Percentiles rank a stretch among this genome's conserved stretches.
Conservation (phyloP, 2,329 filamentous ascomycete genomes). For the Microascus cirrosus region DNA sequence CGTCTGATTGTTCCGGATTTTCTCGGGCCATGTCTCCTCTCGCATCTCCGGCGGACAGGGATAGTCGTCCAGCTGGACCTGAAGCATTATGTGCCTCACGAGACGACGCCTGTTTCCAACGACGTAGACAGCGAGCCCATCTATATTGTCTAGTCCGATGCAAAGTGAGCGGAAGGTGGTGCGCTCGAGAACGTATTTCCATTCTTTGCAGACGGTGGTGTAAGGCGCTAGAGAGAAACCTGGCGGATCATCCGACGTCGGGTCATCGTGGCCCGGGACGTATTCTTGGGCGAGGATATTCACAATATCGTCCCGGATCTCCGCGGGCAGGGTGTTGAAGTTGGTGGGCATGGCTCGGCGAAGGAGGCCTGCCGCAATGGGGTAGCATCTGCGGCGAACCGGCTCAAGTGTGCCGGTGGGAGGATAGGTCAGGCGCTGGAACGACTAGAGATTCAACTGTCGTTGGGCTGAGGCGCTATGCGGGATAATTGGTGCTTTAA, state of each 20-base stretch:
- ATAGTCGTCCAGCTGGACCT: slow-evolving; percentile 6
- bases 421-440: background rate
- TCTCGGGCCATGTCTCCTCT: slow-evolving; percentile 9
- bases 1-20: slow-evolving; percentile 6
- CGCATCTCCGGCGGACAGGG: slow-evolving; percentile 4
- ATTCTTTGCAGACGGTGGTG: slow-evolving; percentile 7
- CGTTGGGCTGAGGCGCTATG: background rate
- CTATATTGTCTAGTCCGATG: slow-evolving; percentile 2
- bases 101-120: slow-evolving; percentile 1
- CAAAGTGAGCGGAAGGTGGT: slow-evolving; percentile 6
- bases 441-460: background rate
- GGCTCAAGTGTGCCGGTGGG: background rate
- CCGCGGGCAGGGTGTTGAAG: slow-evolving; percentile 2
- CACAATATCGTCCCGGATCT: slow-evolving; percentile 1
- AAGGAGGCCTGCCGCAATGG: background rate
- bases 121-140: slow-evolving; percentile 3
- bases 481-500: background rate
- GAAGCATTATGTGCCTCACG: slow-evolving; percentile 5
- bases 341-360: background rate
- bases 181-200: slow-evolving; percentile 7
- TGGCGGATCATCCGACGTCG: background rate
- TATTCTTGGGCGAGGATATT: background rate
- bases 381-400: background rate
- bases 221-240: slow-evolving; percentile 2
- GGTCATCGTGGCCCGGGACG: background rate